Base-by-base conservation (phyloP, 2,329 filamentous ascomycete species). In the Orbilia ellipsospora region DNA sequence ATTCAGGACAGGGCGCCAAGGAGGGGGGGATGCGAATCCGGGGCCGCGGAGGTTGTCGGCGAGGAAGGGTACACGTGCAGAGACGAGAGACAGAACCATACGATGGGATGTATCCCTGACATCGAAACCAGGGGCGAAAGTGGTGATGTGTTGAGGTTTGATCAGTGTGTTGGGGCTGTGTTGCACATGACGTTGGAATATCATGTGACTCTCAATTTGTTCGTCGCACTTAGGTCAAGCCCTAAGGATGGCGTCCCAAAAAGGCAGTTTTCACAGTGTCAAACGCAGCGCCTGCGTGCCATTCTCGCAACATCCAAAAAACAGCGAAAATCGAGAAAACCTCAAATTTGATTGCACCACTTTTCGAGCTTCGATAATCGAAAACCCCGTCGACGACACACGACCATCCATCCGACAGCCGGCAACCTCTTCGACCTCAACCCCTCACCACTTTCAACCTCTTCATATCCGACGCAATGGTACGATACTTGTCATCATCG, bases 401-500 rank as follows among this genome's bases (percentile, higher is more conserved):
- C 72, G 72, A 75, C 70, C 55, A 54, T 20, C 23, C 2, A 48
- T 36, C n/a, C 65, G 56, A 56, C 44, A 69, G 42, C 56, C 65
- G 31, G 18, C 64, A 56, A 28, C 36, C 28, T 54, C 51, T 57
- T 67, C 70, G 57, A 67, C 57, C 51, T 54, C 57, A 31, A 56
- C 23, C 20, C 66, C 23, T 61, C 40, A 10, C 23, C 48, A 62
- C 44, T 40, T 51, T 57, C 55, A 20, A 73, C 40, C 51, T 55
- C 57, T 64, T 74, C 54, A 61, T 48, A 74, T 73, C 69, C 68
- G 67, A 73, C 74, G 62, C n/a, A 73, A 77, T 73, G 68, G 74
- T 73, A 77, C 74, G 69, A 51, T 59, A 54, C 51, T 40, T 56
- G 57, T 57, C 18, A 44, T 56, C 69, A 61, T 55, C 56, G 50